A percentile compares a stretch with the other conserved stretches of the same genome.
phyloP scores from a whole-genome alignment of 441 rosid genomes.

The Lagerstroemia fauriei region DNA sequence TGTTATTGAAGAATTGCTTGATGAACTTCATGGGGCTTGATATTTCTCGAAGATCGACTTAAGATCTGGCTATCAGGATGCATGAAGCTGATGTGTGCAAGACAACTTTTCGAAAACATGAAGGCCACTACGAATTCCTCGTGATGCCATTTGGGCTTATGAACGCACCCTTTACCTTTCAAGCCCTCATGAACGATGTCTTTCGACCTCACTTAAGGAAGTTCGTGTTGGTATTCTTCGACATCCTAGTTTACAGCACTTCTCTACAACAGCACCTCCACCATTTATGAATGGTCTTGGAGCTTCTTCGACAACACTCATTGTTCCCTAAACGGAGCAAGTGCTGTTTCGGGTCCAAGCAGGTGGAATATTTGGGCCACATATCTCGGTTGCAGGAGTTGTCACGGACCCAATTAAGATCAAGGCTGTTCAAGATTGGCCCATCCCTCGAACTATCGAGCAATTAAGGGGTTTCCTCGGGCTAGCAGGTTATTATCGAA shows the following conservation, averaged over 20 bases:
- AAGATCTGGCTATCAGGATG: neutral
- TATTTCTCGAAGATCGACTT: neutral
- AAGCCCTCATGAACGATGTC: neutral
- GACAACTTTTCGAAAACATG: neutral
- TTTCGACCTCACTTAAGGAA: neutral
- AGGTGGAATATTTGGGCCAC: neutral
- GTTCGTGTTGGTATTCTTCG: neutral
- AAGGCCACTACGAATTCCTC: neutral
- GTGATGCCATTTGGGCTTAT: conserved; percentile 6
- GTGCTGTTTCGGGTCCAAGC: neutral
- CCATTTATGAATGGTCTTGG: neutral
- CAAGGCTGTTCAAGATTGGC: neutral
- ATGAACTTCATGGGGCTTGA: neutral
- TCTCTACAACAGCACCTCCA: neutral
- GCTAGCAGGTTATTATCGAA: neutral
- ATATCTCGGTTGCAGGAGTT: neutral
- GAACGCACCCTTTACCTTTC: neutral
- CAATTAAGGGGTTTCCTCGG: conserved; percentile 3
- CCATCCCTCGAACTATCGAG: neutral
- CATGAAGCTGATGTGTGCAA: neutral
- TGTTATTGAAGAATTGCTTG: neutral
- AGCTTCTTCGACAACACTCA: neutral
- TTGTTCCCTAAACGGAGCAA: neutral
- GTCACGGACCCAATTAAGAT: neutral
- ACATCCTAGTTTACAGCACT: neutral